Evolutionary conservation across 1,284 basidiomycete genomes (phyloP).

Genomic region (Cutaneotrichosporon dermatis): DNA sequence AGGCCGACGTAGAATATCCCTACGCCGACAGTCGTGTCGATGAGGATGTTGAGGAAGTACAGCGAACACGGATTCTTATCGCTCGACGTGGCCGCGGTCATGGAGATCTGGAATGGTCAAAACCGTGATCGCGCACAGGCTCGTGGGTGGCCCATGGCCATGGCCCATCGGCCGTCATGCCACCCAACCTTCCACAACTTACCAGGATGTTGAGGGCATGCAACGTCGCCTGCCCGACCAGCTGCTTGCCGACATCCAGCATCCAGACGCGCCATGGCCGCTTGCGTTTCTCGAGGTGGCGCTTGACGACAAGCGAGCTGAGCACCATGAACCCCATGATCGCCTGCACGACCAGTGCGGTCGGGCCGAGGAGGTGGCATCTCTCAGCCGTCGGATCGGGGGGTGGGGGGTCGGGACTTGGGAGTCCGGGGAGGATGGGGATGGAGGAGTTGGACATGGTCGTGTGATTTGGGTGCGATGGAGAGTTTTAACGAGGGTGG

Average conservation of each 20-base stretch:
- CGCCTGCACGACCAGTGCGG: conserved; percentile 48
- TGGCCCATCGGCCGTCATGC: too few species aligned
- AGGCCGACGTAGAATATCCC: conserved; percentile 75
- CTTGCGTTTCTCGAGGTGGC: conserved; percentile 77
- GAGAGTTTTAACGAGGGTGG: background rate
- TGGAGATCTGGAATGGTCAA: conserved; percentile 38
- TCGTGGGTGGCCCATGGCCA: too few species aligned
- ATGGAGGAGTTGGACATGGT: background rate
- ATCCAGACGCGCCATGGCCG: conserved; percentile 88
- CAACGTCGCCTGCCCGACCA: conserved; percentile 84
- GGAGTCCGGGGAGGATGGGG: conserved; percentile 32
- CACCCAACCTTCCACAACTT: conserved; percentile 13
- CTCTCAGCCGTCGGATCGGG: conserved; percentile 51
- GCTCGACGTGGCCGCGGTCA: conserved; percentile 57
- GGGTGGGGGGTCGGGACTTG: conserved; percentile 31
- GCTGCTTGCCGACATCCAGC: conserved; percentile 86
- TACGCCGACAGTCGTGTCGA: conserved; percentile 85
- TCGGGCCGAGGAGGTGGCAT: conserved; percentile 52
- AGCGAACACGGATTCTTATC: conserved; percentile 78
- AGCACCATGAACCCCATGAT: conserved; percentile 78
- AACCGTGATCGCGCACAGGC: too few species aligned
- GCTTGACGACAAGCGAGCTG: conserved; percentile 77
- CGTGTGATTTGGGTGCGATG: background rate
- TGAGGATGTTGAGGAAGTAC: conserved; percentile 89
- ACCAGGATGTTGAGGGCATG: conserved; percentile 82